Percentiles rank a stretch among this genome's conserved stretches.
Conservation (phyloP, 768 basidiomycete genomes). For the Boletales sp. region DNA sequence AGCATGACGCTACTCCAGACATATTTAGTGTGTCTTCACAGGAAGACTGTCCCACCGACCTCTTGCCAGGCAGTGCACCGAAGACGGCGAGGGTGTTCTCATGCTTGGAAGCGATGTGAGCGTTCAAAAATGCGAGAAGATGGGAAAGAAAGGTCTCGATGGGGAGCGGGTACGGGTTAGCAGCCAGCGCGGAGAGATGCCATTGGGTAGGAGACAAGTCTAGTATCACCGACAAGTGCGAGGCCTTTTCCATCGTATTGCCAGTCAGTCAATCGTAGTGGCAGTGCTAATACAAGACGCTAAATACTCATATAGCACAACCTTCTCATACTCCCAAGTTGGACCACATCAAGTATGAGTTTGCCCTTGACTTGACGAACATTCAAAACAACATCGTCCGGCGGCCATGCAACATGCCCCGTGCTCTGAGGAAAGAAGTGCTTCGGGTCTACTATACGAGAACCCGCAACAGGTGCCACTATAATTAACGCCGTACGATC, state of each 20-base stretch:
- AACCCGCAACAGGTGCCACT: no score
- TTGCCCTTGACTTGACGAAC: no score
- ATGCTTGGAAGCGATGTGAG: slow-evolving; percentile 86
- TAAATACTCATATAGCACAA: no score
- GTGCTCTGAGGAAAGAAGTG: no score
- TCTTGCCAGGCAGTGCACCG: slow-evolving; percentile 81
- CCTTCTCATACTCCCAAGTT: no score
- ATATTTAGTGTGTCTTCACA: neutral
- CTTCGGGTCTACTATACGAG: no score
- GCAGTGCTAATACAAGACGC: neutral
- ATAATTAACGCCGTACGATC: no score
- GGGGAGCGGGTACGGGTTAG: slow-evolving; percentile 51
- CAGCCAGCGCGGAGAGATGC: slow-evolving; percentile 60
- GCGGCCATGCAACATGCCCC: no score
- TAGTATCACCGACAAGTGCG: slow-evolving; percentile 78
- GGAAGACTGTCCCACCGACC: slow-evolving; percentile 42
- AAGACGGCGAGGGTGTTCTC: slow-evolving; percentile 93
- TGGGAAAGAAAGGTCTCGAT: slow-evolving; percentile 78
- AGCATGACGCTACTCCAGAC: slow-evolving; percentile 58
- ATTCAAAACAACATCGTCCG: no score
- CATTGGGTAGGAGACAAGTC: slow-evolving; percentile 88
- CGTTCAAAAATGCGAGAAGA: slow-evolving; percentile 86
- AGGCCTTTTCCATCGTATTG: slow-evolving; percentile 42
- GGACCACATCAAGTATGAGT: no score
- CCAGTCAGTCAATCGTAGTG: neutral